Evolutionary conservation across 2,329 filamentous ascomycete genomes (phyloP).

Genomic region (Fusarium nanum): DNA sequence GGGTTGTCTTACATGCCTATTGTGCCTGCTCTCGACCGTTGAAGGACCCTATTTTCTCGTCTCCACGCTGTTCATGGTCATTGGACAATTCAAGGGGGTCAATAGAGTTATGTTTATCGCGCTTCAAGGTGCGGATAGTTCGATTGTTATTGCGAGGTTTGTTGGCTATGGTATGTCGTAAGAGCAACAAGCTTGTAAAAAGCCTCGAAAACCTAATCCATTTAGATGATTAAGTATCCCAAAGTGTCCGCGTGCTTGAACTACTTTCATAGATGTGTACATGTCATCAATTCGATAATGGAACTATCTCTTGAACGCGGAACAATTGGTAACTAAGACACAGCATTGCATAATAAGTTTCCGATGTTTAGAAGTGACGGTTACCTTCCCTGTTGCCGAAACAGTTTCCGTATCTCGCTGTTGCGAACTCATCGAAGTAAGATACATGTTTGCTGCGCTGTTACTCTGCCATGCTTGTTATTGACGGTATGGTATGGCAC

Average conservation of each 20-base stretch:
- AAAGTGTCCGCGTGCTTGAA: not conserved
- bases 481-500: conserved; percentile 40
- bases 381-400: not conserved
- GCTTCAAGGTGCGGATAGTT: not conserved
- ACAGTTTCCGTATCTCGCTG: not conserved
- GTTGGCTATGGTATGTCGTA: not conserved
- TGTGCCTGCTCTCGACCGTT: conserved; percentile 26
- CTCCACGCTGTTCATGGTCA: conserved; percentile 25
- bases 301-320: not conserved
- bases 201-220: not conserved
- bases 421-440: conserved; percentile 17
- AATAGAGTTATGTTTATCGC: not conserved
- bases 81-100: conserved; percentile 23
- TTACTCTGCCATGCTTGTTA: conserved; percentile 34
- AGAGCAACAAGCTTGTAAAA: not conserved
- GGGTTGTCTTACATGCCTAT: conserved; percentile 12
- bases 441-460: conserved; percentile 39
- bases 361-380: not conserved
- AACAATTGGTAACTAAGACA: not conserved
- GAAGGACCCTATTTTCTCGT: conserved; percentile 24
- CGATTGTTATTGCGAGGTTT: not conserved
- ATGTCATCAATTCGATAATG: not conserved
- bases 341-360: not conserved
- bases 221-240: not conserved
- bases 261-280: not conserved